Conservation (phyloP, 2,329 filamentous ascomycete species). For the Diaporthe aspalathi region DNA sequence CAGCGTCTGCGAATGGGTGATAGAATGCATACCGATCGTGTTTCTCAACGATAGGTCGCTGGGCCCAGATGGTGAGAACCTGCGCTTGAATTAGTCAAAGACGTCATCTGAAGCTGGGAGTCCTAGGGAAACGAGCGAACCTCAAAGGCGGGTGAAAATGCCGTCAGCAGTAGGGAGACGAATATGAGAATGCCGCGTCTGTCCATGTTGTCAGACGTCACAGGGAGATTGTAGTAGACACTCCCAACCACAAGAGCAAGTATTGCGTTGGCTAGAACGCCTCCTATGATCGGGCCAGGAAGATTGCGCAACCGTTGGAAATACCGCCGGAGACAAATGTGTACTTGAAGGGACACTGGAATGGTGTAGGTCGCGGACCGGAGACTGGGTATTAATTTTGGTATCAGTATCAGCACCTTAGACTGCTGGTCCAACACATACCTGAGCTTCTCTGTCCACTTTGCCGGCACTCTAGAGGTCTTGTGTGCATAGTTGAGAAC, state of each 20-base stretch:
- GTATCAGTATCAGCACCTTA: too few relatives aligned
- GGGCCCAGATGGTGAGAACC: conserved; percentile 48
- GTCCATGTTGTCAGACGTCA: conserved; percentile 63
- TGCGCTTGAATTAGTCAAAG: not conserved
- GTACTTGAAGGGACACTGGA: not conserved
- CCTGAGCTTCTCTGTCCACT: not conserved
- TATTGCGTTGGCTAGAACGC: conserved; percentile 58
- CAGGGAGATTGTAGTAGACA: conserved; percentile 63
- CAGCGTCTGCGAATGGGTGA: conserved; percentile 61
- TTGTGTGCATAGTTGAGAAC: conserved; percentile 38
- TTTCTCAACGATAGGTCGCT: conserved; percentile 59
- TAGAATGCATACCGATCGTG: conserved; percentile 60
- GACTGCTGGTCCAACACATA: not conserved
- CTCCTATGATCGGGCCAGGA: conserved; percentile 47
- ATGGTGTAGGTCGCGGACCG: not conserved
- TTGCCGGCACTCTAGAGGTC: too few relatives aligned
- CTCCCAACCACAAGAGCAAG: conserved; percentile 71
- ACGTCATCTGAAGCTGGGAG: conserved; percentile 41
- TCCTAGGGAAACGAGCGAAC: conserved; percentile 44
- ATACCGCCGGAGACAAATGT: conserved; percentile 50
- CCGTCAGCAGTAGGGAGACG: conserved; percentile 69
- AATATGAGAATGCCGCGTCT: conserved; percentile 68
- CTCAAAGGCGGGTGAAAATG: conserved; percentile 67
- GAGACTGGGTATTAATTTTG: not conserved
- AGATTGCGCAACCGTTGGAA: conserved; percentile 65